Conservation (phyloP, 2,329 filamentous ascomycete species). For the Arthrobotrys sphaeroides region DNA sequence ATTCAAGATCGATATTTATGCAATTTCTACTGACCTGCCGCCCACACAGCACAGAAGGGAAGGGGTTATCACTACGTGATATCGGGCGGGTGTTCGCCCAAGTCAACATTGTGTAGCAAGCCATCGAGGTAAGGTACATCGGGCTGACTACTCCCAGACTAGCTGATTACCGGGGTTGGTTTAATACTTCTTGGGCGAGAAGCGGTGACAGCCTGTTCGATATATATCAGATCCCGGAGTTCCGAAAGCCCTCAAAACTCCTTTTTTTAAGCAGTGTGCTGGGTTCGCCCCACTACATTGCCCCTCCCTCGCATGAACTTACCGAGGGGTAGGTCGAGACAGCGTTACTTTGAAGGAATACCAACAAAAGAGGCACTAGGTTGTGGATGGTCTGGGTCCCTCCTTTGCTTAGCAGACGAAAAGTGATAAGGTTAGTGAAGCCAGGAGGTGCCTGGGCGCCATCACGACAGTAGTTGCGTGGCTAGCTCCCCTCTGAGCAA, state of each 20-base stretch:
- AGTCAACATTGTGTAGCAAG: slow-evolving; percentile 47
- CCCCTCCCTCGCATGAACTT: slow-evolving; percentile 10
- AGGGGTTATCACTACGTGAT: neutral
- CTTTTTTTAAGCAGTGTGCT: slow-evolving; percentile 2
- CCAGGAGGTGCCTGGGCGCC: slow-evolving; percentile 31
- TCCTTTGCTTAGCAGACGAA: slow-evolving; percentile 25
- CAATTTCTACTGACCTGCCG: slow-evolving; percentile 16
- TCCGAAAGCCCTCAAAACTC: slow-evolving; percentile 3
- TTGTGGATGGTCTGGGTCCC: slow-evolving; percentile 29
- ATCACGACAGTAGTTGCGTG: slow-evolving; percentile 5
- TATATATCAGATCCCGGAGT: slow-evolving; percentile 26
- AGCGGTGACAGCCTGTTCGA: neutral
- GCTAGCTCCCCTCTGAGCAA: neutral
- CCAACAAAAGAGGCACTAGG: neutral
- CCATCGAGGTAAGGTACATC: slow-evolving; percentile 46
- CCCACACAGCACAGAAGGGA: slow-evolving; percentile 14
- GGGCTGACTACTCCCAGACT: too few relatives aligned
- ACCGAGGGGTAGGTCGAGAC: neutral
- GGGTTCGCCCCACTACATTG: neutral
- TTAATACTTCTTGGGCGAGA: neutral
- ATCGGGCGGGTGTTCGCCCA: slow-evolving; percentile 26
- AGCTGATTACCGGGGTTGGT: slow-evolving; percentile 35
- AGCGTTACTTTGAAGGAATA: slow-evolving; percentile 25
- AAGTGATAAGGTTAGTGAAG: slow-evolving; percentile 30
- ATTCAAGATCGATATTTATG: slow-evolving; percentile 54